Evolutionary conservation across 495 filamentous ascomycete genomes (phyloP).

Genomic region (Penicillium angulare): DNA sequence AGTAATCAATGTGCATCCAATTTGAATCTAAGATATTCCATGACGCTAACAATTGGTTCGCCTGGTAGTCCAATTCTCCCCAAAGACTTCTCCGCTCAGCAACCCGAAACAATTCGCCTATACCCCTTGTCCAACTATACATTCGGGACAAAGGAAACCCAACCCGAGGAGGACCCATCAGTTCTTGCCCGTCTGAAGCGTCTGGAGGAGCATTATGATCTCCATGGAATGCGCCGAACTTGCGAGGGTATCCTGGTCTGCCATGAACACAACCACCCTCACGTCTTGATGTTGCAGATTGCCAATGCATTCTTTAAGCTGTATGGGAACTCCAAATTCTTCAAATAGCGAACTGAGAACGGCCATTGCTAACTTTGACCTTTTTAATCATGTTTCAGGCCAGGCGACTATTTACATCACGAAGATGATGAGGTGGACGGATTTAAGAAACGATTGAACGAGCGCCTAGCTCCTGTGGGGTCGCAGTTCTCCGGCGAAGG

Average conservation of each 20-base stretch:
- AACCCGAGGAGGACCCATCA: constrained; percentile 96
- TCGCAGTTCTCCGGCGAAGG: constrained; percentile 83
- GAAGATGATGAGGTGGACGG: constrained; percentile 90
- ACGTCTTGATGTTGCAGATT: constrained; percentile 97
- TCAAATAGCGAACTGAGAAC: background rate
- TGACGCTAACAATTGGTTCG: constrained; percentile 1
- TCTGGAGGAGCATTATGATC: constrained; percentile 88
- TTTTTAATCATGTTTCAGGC: constrained; percentile 43
- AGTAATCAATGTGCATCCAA: constrained; percentile 10
- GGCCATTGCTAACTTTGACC: background rate
- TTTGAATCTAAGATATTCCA: background rate
- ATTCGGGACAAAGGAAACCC: constrained; percentile 95
- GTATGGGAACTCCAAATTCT: constrained; percentile 38
- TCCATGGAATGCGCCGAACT: constrained; percentile 92
- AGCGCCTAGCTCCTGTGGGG: constrained; percentile 87
- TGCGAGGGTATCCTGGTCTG: constrained; percentile 96
- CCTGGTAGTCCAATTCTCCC: constrained; percentile 67
- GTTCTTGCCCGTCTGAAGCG: constrained; percentile 89
- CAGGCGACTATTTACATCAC: constrained; percentile 90
- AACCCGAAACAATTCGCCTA: constrained; percentile 86
- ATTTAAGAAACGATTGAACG: constrained; percentile 89
- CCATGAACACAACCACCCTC: constrained; percentile 97
- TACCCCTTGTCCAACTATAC: constrained; percentile 98
- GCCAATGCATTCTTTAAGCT: constrained; percentile 99
- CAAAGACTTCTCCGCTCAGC: constrained; percentile 79